Conservation (phyloP, 148 eudicot species). For the Amaranthus hypochondriacus region DNA sequence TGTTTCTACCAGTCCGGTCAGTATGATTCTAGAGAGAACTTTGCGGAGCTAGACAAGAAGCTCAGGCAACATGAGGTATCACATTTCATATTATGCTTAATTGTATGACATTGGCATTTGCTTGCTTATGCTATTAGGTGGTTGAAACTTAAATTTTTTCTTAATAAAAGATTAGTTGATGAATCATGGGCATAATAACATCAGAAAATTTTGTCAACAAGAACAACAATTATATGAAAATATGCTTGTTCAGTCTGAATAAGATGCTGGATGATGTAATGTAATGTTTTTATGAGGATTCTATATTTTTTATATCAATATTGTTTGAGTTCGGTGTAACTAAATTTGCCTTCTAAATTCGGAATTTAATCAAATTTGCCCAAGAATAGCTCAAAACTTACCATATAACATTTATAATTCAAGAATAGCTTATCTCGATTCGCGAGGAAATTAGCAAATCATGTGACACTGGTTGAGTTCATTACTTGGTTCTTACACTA, state of each 20-base stretch:
- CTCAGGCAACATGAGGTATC: conserved; percentile 86
- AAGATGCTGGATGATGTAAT: too few relatives aligned
- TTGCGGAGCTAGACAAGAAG: conserved; percentile 66
- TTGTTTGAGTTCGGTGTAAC: too few relatives aligned
- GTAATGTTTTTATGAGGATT: too few relatives aligned
- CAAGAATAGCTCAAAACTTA: too few relatives aligned
- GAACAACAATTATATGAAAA: background rate
- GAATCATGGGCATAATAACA: too few relatives aligned
- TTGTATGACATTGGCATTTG: background rate
- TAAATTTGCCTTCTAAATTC: too few relatives aligned
- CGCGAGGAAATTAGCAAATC: too few relatives aligned
- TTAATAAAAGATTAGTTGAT: background rate
- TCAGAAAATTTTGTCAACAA: background rate
- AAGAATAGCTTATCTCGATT: too few relatives aligned
- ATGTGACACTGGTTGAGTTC: too few relatives aligned
- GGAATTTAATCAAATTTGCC: too few relatives aligned
- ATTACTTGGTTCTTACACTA: background rate
- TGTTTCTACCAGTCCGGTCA: conserved; percentile 91
- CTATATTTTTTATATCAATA: too few relatives aligned
- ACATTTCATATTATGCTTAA: background rate
- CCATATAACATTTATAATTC: too few relatives aligned
- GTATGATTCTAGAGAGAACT: conserved; percentile 65
- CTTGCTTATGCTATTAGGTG: background rate
- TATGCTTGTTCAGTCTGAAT: background rate
- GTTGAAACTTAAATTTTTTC: background rate